These are phyloP conservation scores for Corymbia citriodora DNA, from an alignment of 441 rosid genomes.

Conservation along the genomic window DNA sequence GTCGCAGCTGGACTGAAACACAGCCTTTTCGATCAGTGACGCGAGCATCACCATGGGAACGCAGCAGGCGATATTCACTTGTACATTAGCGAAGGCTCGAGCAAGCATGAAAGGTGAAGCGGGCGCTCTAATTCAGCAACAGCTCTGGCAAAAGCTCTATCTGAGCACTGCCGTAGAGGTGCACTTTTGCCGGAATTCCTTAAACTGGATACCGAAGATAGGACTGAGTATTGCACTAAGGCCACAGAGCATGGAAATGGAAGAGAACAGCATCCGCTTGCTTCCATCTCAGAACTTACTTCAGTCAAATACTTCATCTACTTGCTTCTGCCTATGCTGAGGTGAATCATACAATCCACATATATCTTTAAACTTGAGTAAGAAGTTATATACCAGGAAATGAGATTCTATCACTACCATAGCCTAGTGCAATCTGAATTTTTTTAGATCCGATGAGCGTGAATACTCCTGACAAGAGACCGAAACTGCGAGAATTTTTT, in stretches of 20 bases:
- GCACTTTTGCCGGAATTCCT: constrained; percentile 2
- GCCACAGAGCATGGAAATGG: neutral
- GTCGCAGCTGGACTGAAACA: constrained; percentile 47
- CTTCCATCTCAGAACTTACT: no score
- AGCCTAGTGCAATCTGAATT: no score
- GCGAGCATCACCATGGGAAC: constrained; percentile 28
- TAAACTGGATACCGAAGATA: constrained; percentile 23
- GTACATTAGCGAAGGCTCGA: constrained; percentile 38
- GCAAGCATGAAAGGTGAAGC: constrained; percentile 22
- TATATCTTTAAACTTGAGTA: no score
- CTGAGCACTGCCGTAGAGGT: constrained; percentile 30
- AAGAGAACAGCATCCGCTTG: neutral
- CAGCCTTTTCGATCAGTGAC: constrained; percentile 1
- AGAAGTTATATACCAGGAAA: neutral
- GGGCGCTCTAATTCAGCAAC: constrained; percentile 31
- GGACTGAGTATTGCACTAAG: constrained; percentile 31
- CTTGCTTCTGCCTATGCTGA: neutral
- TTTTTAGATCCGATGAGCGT: no score
- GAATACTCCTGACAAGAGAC: no score
- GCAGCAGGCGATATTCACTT: constrained; percentile 33
- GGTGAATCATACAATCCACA: no score
- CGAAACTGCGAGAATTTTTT: no score
- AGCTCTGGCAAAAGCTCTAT: constrained; percentile 21
- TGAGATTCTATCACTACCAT: no score
- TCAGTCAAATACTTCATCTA: no score